These are phyloP conservation scores for Colletotrichum tabaci DNA, from an alignment of 2,329 filamentous ascomycete genomes.

Conservation along the genomic window DNA sequence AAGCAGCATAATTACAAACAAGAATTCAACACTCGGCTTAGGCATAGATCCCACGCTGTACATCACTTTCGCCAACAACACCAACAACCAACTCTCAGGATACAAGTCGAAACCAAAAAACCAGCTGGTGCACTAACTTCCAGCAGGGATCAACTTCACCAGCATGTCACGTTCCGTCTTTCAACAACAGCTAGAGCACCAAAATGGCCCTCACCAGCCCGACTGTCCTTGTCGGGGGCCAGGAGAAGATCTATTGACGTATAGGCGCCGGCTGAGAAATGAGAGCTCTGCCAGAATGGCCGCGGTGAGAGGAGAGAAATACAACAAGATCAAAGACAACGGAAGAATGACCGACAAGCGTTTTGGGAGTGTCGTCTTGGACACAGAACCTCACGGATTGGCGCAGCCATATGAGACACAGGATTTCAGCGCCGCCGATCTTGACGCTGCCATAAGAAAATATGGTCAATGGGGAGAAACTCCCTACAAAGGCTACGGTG, in stretches of 20 bases:
- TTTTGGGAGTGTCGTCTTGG: not conserved
- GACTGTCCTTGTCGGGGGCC: not conserved
- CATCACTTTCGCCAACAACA: not conserved
- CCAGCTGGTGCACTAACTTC: not conserved
- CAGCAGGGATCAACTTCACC: not conserved
- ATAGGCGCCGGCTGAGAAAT: conserved; percentile 3
- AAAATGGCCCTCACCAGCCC: conserved; percentile 8
- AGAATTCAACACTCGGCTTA: not conserved
- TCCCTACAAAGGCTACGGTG: conserved; percentile 40
- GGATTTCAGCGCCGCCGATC: conserved; percentile 1
- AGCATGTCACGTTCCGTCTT: not conserved
- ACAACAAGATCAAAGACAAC: conserved; percentile 1
- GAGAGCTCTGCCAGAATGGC: conserved; percentile 6
- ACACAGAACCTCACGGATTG: not conserved
- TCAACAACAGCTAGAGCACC: not conserved
- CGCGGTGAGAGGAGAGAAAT: not conserved
- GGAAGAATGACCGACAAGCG: not conserved
- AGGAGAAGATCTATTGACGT: not conserved
- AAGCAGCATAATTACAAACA: not conserved
- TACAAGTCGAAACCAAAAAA: not conserved
- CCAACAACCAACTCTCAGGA: too few species aligned
- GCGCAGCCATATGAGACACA: not conserved
- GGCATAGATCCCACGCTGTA: too few species aligned
- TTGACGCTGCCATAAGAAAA: not conserved
- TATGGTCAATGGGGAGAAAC: conserved; percentile 3